phyloP scores from a whole-genome alignment of 2,329 filamentous ascomycete genomes.

The Penicillium sp. region DNA sequence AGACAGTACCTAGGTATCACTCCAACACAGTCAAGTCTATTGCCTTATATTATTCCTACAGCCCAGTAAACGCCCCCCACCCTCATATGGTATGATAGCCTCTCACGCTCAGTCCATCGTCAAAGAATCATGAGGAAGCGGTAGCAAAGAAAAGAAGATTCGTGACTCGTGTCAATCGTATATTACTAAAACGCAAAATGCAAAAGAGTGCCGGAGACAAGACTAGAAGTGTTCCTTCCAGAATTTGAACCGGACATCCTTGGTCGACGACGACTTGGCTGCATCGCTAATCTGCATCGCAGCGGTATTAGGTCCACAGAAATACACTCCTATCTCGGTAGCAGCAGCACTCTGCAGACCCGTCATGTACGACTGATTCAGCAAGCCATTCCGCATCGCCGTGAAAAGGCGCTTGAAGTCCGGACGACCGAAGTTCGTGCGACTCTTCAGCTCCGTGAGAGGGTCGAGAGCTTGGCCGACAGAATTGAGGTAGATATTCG shows the following conservation, averaged over 20 bases:
- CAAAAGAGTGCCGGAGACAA: neutral
- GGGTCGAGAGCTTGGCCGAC: slow-evolving; percentile 86
- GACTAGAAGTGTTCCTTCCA: slow-evolving; percentile 84
- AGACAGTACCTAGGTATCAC: neutral
- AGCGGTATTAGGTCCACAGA: slow-evolving; percentile 80
- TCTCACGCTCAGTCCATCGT: neutral
- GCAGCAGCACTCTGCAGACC: slow-evolving; percentile 72
- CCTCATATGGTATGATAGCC: neutral
- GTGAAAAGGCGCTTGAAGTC: slow-evolving; percentile 78
- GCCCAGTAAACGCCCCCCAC: neutral
- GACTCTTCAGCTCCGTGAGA: slow-evolving; percentile 80
- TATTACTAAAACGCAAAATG: slow-evolving; percentile 3
- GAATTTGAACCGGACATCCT: slow-evolving; percentile 89
- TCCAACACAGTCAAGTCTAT: slow-evolving; percentile 1
- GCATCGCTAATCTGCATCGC: slow-evolving; percentile 83
- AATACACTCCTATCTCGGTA: slow-evolving; percentile 94
- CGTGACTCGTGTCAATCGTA: slow-evolving; percentile 25
- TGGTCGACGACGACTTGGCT: slow-evolving; percentile 66
- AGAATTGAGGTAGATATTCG: slow-evolving; percentile 96
- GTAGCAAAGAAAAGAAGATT: slow-evolving; percentile 15
- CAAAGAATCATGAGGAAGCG: slow-evolving; percentile 4
- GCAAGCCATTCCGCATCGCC: slow-evolving; percentile 82
- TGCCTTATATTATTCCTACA: slow-evolving; percentile 9
- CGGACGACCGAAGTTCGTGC: slow-evolving; percentile 92
- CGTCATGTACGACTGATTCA: slow-evolving; percentile 77